Percentiles rank a stretch among this genome's conserved stretches.
Conservation (phyloP, 108 stramenopile species). For the Discostella stelligeroides region DNA sequence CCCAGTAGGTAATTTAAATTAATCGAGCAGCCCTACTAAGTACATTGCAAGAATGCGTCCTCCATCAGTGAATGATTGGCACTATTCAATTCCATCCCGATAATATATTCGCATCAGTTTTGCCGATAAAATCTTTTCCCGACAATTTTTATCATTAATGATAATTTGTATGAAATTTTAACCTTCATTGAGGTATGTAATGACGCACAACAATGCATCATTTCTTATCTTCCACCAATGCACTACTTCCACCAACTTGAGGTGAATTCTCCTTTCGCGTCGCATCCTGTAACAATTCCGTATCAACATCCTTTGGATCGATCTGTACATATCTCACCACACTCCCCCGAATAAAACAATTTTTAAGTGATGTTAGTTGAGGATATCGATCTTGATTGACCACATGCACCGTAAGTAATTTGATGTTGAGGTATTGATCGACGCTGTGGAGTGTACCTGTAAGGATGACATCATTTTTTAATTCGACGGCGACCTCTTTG, state of each 20-base stretch:
- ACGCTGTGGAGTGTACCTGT: conserved; percentile 96
- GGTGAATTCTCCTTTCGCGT: conserved; percentile 94
- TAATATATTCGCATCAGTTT: no score
- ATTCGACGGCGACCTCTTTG: conserved; percentile 97
- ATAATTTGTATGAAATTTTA: no score
- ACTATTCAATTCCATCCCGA: no score
- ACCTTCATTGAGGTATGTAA: no score
- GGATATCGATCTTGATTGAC: conserved; percentile 90
- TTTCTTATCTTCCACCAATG: neutral
- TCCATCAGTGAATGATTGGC: no score
- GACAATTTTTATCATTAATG: no score
- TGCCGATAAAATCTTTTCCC: no score
- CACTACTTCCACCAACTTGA: neutral
- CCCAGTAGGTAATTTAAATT: no score
- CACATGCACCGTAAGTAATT: conserved; percentile 89
- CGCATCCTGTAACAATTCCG: conserved; percentile 97
- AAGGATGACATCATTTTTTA: conserved; percentile 98
- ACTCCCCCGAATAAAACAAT: conserved; percentile 97
- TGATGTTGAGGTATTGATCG: conserved; percentile 99
- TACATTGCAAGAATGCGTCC: no score
- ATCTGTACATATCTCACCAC: conserved; percentile 99
- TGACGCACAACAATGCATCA: neutral
- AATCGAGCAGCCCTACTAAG: no score
- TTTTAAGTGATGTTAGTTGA: conserved; percentile 89
- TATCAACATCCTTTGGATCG: conserved; percentile 94